A percentile compares a stretch with the other conserved stretches of the same genome.
These are phyloP conservation scores for Sphagnurus paluster DNA, from an alignment of 1,284 basidiomycete species.

Conservation along the genomic window DNA sequence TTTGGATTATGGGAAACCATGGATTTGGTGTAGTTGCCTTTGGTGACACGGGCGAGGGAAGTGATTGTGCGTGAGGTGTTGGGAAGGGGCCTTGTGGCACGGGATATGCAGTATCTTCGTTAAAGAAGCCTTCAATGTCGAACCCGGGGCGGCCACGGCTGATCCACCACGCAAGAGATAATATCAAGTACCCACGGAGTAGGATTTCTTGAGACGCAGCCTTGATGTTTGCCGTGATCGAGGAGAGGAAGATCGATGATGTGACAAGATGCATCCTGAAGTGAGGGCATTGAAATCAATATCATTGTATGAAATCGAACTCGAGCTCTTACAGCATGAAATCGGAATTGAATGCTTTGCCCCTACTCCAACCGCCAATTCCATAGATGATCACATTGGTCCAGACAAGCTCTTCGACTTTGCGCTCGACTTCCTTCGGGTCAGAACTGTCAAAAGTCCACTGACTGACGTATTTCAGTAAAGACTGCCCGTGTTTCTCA, in stretches of 20 bases:
- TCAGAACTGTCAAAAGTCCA: slow-evolving; percentile 39
- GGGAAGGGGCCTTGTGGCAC: slow-evolving; percentile 28
- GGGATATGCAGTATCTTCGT: slow-evolving; percentile 28
- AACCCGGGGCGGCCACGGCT: slow-evolving; percentile 35
- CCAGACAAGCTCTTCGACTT: slow-evolving; percentile 46
- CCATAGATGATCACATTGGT: slow-evolving; percentile 39
- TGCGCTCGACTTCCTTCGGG: slow-evolving; percentile 36
- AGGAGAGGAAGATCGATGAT: slow-evolving; percentile 18
- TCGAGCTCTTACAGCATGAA: slow-evolving; percentile 39
- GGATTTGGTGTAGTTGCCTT: slow-evolving; percentile 45
- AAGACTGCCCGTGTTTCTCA: slow-evolving; percentile 35
- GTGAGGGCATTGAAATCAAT: not conserved
- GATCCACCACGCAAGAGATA: slow-evolving; percentile 37
- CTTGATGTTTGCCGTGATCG: slow-evolving; percentile 13
- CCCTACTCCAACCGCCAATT: slow-evolving; percentile 33
- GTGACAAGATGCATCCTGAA: slow-evolving; percentile 19
- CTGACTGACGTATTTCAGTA: slow-evolving; percentile 44
- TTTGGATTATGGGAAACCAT: slow-evolving; percentile 53
- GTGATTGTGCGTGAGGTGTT: slow-evolving; percentile 16
- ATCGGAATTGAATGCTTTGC: slow-evolving; percentile 33
- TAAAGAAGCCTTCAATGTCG: slow-evolving; percentile 39
- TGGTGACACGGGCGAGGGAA: slow-evolving; percentile 19
- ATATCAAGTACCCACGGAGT: slow-evolving; percentile 38
- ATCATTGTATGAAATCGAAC: not conserved
- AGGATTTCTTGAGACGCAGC: slow-evolving; percentile 22